phyloP scores from a whole-genome alignment of 2,329 filamentous ascomycete genomes.

The Colletotrichum agaves region DNA sequence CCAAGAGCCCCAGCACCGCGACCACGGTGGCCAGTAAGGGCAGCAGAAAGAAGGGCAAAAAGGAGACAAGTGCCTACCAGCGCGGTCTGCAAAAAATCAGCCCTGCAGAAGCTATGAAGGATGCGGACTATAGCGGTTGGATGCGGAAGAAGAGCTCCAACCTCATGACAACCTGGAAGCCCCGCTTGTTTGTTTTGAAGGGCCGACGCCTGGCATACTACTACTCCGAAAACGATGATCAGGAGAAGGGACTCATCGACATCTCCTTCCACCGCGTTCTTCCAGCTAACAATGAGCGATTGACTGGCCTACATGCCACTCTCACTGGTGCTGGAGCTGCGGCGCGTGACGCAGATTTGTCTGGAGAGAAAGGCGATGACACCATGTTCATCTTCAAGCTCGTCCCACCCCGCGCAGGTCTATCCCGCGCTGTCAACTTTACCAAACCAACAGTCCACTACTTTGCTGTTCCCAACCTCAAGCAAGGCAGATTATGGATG shows the following conservation, averaged over 20 bases:
- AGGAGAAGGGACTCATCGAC: constrained; percentile 96
- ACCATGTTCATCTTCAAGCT: constrained; percentile 98
- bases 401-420: constrained; percentile 85
- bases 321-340: constrained; percentile 87
- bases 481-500: constrained; percentile 96
- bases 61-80: constrained; percentile 93
- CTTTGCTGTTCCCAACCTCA: constrained; percentile 92
- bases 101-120: constrained; percentile 84
- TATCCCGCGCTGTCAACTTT: constrained; percentile 93
- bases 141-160: constrained; percentile 99
- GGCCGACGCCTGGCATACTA: constrained; percentile 94
- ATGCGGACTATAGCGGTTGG: constrained; percentile 95
- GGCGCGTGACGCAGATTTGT: constrained; percentile 54
- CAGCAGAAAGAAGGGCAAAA: constrained; percentile 81
- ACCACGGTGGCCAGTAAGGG: constrained; percentile 60
- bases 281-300: constrained; percentile 88
- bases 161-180: constrained; percentile 97
- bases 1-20: constrained; percentile 64
- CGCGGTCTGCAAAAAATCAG: constrained; percentile 84
- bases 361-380: constrained; percentile 64
- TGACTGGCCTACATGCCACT: constrained; percentile 91
- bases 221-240: constrained; percentile 90
- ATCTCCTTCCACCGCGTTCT: constrained; percentile 98
- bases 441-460: constrained; percentile 98
- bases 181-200: constrained; percentile 92